These are phyloP conservation scores for Hypoxylon subgilvum DNA, from an alignment of 495 filamentous ascomycete genomes.

Conservation along the genomic window DNA sequence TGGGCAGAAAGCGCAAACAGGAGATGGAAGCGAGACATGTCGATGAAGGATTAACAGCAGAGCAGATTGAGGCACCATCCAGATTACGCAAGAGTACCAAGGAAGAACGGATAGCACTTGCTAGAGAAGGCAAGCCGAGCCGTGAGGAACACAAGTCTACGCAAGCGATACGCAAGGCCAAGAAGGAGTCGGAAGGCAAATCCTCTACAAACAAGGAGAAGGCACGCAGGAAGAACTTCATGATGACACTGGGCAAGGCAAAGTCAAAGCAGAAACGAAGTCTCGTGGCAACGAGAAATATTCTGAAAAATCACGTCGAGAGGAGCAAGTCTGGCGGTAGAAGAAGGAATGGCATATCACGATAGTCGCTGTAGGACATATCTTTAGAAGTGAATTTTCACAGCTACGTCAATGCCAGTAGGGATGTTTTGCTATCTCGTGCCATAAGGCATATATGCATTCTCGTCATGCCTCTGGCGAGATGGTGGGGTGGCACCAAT, in stretches of 20 bases:
- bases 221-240: conserved; percentile 91
- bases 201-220: conserved; percentile 98
- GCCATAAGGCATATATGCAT: too few relatives aligned
- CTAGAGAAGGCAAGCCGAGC: conserved; percentile 74
- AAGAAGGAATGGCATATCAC: conserved; percentile 66
- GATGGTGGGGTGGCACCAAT: too few relatives aligned
- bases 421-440: too few relatives aligned
- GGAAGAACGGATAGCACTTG: conserved; percentile 80
- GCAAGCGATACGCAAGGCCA: conserved; percentile 77
- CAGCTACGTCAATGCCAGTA: too few relatives aligned
- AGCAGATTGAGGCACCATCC: conserved; percentile 82
- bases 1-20: conserved; percentile 57
- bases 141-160: conserved; percentile 80
- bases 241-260: conserved; percentile 97
- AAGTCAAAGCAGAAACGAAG: conserved; percentile 91
- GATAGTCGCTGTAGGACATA: conserved; percentile 17
- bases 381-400: background rate
- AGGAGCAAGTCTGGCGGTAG: conserved; percentile 83
- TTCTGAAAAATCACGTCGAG: conserved; percentile 81
- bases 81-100: conserved; percentile 72
- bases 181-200: conserved; percentile 86
- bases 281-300: conserved; percentile 78
- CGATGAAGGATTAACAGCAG: conserved; percentile 85
- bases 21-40: conserved; percentile 65
- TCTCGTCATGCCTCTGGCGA: too few relatives aligned